phyloP scores from a whole-genome alignment of 345 rosid genomes.

The Salix udensis region DNA sequence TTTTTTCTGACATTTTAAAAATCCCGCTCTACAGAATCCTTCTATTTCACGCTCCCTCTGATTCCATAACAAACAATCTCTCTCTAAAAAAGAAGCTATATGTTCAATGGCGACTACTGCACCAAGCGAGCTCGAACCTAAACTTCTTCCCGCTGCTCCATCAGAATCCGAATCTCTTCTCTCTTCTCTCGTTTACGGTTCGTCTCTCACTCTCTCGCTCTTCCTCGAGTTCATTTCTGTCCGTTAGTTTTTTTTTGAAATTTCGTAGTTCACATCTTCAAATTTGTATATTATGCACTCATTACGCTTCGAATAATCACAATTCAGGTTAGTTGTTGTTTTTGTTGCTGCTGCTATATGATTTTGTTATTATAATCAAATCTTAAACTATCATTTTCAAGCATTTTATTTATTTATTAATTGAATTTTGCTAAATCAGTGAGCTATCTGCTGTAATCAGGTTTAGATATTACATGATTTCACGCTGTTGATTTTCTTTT shows the following conservation, averaged over 20 bases:
- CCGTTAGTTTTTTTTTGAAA: background rate
- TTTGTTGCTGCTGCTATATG: background rate
- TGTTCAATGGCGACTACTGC: conserved; percentile 54
- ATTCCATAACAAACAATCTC: background rate
- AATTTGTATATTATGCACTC: background rate
- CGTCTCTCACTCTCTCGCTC: background rate
- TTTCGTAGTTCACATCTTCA: background rate
- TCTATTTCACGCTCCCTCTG: background rate
- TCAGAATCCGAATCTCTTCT: conserved; percentile 54
- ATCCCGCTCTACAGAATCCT: background rate
- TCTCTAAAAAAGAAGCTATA: background rate
- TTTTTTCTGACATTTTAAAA: background rate
- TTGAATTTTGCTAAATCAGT: background rate
- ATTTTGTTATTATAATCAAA: background rate
- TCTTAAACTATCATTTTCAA: background rate
- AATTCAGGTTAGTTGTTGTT: too few species aligned
- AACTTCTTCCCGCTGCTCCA: conserved; percentile 26
- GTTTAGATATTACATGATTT: background rate
- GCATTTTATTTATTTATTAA: background rate
- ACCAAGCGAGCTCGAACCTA: conserved; percentile 22
- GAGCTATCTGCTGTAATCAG: background rate
- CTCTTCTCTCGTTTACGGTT: conserved; percentile 66
- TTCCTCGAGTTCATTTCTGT: background rate
- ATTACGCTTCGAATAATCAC: background rate
- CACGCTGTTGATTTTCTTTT: background rate